Conservation (phyloP, 208 protist genomes). For the Trichomonas tenax region DNA sequence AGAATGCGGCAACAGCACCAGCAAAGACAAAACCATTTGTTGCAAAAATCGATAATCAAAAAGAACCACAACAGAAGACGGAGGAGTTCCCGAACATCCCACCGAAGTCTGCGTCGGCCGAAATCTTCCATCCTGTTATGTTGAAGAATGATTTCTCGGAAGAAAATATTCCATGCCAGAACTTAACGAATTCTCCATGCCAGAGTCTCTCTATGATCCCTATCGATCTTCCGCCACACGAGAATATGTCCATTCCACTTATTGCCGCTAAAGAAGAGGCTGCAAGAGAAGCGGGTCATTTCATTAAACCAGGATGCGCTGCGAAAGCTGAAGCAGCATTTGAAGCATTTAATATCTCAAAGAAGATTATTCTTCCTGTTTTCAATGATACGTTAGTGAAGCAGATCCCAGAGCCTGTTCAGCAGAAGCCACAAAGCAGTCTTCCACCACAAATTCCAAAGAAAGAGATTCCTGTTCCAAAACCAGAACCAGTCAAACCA, state of each 20-base stretch:
- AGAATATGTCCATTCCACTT: background rate
- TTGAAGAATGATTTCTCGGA: background rate
- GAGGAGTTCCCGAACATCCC: background rate
- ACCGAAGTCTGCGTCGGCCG: no score
- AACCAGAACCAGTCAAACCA: background rate
- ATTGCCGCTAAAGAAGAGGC: background rate
- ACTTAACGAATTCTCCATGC: background rate
- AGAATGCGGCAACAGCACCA: background rate
- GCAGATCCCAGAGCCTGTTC: no score
- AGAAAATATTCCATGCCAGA: background rate
- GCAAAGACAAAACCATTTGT: background rate
- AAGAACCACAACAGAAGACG: background rate
- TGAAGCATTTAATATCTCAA: background rate
- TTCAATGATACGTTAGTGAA: no score
- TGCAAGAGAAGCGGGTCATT: background rate
- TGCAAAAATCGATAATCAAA: background rate
- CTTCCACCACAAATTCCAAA: background rate
- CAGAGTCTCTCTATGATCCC: no score
- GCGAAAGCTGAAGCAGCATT: background rate
- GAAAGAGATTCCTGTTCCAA: background rate
- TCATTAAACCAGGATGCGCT: background rate
- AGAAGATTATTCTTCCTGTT: no score
- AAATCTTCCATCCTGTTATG: background rate
- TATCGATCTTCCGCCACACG: no score
- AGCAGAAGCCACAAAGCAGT: no score